Evolutionary conservation across 345 rosid species (phyloP).

Genomic region (Nasturtium officinale): DNA sequence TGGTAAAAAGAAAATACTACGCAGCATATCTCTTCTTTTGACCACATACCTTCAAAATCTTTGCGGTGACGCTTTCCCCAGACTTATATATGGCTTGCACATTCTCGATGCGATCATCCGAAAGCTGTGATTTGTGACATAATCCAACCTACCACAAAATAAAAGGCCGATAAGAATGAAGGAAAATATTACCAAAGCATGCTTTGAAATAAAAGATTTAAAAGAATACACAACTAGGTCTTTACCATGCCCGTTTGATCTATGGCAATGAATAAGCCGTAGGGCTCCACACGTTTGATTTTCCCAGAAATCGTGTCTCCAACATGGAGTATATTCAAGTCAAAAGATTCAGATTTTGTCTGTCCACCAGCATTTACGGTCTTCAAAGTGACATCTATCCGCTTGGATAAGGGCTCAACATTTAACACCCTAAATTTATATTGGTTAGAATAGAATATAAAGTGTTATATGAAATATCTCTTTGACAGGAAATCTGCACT

Average conservation of each 20-base stretch:
- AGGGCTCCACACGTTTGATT: conserved; percentile 79
- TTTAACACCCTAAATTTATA: conserved; percentile 65
- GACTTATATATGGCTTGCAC: conserved; percentile 63
- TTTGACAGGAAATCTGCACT: conserved; percentile 24
- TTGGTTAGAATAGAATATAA: conserved; percentile 37
- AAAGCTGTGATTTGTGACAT: conserved; percentile 81
- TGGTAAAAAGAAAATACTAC: background rate
- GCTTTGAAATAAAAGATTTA: background rate
- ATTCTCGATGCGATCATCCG: conserved; percentile 63
- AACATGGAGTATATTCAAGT: conserved; percentile 56
- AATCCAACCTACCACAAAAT: conserved; percentile 74
- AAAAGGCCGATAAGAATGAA: conserved; percentile 18
- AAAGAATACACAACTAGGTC: conserved; percentile 23
- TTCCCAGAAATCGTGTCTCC: conserved; percentile 69
- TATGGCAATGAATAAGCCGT: conserved; percentile 75
- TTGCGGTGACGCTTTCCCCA: conserved; percentile 74
- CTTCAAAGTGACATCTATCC: conserved; percentile 89
- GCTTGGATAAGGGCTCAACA: conserved; percentile 79
- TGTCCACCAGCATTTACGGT: conserved; percentile 45
- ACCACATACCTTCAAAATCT: conserved; percentile 78
- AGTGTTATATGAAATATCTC: background rate
- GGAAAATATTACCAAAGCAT: conserved; percentile 13
- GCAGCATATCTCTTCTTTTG: background rate
- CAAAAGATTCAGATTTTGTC: conserved; percentile 54
- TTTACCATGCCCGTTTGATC: conserved; percentile 72